Evolutionary conservation across 257 asterid genomes (phyloP).

Genomic region (Jacaranda copaia): DNA sequence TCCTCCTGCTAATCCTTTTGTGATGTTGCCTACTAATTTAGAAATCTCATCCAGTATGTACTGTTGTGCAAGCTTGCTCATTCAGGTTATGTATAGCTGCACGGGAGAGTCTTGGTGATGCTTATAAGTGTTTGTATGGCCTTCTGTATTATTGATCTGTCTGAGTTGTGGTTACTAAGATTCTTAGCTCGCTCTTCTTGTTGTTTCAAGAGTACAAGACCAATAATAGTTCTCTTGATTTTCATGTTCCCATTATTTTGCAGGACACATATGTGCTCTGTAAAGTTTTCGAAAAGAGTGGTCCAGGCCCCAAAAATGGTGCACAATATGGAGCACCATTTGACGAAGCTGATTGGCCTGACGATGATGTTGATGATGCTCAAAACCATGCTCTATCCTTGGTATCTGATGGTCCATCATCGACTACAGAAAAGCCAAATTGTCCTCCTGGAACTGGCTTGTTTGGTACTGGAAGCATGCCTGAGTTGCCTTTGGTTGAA

Average conservation of each 20-base stretch:
- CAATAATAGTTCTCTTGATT: slow-evolving; percentile 13
- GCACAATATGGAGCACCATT: slow-evolving; percentile 97
- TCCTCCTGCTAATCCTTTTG: neutral
- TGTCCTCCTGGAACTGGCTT: slow-evolving; percentile 30
- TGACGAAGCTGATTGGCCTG: slow-evolving; percentile 83
- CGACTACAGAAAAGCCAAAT: slow-evolving; percentile 34
- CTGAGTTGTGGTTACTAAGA: neutral
- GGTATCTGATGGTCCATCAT: slow-evolving; percentile 35
- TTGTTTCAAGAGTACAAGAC: neutral
- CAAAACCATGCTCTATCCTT: slow-evolving; percentile 37
- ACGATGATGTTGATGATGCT: slow-evolving; percentile 45
- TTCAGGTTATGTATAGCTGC: neutral
- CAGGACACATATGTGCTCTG: slow-evolving; percentile 82
- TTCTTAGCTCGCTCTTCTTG: neutral
- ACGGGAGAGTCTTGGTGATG: neutral
- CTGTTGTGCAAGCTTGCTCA: neutral
- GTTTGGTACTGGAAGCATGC: slow-evolving; percentile 36
- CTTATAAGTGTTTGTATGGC: neutral
- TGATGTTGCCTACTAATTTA: neutral
- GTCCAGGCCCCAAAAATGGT: slow-evolving; percentile 86
- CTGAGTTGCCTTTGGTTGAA: slow-evolving; percentile 35
- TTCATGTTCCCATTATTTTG: slow-evolving; percentile 26
- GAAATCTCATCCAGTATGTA: neutral
- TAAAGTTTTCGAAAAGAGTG: slow-evolving; percentile 81
- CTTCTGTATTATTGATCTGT: neutral